phyloP scores from a whole-genome alignment of 176 grass and related monocot genomes.

The Cocos nucifera region DNA sequence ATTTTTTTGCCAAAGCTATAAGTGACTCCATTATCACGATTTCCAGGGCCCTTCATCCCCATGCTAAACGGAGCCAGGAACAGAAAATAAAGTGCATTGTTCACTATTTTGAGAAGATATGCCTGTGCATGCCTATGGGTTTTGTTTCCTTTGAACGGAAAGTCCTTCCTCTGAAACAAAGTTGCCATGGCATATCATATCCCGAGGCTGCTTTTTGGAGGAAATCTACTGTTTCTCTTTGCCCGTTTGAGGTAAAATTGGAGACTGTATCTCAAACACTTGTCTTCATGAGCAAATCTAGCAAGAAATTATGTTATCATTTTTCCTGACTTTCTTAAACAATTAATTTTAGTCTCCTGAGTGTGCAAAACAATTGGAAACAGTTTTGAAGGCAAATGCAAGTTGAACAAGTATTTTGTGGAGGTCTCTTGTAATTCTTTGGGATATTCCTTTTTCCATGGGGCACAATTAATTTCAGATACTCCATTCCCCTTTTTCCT shows the following conservation, averaged over 20 bases:
- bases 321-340: too few species aligned
- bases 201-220: constrained; percentile 44
- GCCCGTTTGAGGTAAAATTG: constrained; percentile 50
- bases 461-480: too few species aligned
- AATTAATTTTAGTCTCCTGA: too few species aligned
- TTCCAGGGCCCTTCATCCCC: constrained; percentile 31
- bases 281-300: too few species aligned
- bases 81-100: constrained; percentile 73
- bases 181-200: constrained; percentile 22
- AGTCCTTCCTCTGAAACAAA: constrained; percentile 26
- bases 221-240: constrained; percentile 43
- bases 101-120: constrained; percentile 91
- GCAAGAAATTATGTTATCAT: too few species aligned
- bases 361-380: too few species aligned
- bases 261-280: not conserved
- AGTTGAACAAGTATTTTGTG: too few species aligned
- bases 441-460: too few species aligned
- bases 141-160: constrained; percentile 80
- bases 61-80: constrained; percentile 52
- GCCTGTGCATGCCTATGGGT: constrained; percentile 32
- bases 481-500: too few species aligned
- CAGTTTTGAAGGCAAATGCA: too few species aligned
- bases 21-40: not conserved
- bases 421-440: too few species aligned
- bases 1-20: too few species aligned